phyloP scores from a whole-genome alignment of 2,329 filamentous ascomycete species.

The Penicillium janthinellum region DNA sequence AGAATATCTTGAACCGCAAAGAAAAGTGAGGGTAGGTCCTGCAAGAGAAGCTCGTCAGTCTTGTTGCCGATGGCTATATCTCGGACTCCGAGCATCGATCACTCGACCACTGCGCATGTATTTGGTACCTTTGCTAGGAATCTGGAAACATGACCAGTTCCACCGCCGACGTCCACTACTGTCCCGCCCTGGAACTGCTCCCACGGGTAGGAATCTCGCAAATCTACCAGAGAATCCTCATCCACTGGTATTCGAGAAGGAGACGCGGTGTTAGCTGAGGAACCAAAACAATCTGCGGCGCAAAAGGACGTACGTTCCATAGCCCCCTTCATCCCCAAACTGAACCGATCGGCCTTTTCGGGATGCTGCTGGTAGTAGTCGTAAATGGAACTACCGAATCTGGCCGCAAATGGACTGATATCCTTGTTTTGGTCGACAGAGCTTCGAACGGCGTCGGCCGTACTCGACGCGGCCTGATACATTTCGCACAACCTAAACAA shows the following conservation, averaged over 20 bases:
- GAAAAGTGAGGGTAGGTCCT: neutral
- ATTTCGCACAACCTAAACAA: neutral
- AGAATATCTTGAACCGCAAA: neutral
- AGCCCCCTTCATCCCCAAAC: neutral
- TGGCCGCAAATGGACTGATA: neutral
- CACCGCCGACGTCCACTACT: neutral
- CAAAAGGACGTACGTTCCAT: neutral
- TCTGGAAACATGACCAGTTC: neutral
- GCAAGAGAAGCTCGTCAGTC: neutral
- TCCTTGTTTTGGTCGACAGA: neutral
- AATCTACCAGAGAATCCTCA: neutral
- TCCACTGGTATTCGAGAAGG: neutral
- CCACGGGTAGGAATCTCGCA: neutral
- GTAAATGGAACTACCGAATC: neutral
- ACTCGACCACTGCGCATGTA: neutral
- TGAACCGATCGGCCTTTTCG: neutral
- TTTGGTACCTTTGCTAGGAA: neutral
- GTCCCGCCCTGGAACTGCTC: neutral
- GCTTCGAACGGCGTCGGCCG: neutral
- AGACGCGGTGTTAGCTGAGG: neutral
- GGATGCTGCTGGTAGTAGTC: neutral
- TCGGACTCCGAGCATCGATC: neutral
- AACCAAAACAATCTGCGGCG: neutral
- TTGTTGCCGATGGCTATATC: neutral
- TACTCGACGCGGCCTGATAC: neutral